These are phyloP conservation scores for Gossypium arboreum DNA, from an alignment of 345 rosid genomes.

Conservation along the genomic window DNA sequence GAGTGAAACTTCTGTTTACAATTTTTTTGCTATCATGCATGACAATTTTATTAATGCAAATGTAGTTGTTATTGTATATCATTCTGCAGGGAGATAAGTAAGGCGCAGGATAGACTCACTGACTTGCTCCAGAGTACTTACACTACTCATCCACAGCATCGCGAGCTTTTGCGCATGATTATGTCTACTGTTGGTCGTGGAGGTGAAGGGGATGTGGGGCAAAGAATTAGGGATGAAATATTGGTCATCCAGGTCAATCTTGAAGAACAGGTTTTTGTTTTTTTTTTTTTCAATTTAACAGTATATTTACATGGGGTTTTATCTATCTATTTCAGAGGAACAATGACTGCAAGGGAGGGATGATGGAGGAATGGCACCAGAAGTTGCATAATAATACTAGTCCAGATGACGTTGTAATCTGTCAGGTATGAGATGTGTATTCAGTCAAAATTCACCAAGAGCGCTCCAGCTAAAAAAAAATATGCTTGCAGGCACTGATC, in stretches of 20 bases:
- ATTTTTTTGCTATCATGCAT: neutral
- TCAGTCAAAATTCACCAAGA: conserved; percentile 6
- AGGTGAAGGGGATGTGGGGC: conserved; percentile 99
- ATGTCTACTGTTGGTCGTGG: conserved; percentile 96
- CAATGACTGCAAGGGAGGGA: conserved; percentile 92
- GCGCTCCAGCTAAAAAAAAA: conserved; percentile 7
- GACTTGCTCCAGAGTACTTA: conserved; percentile 65
- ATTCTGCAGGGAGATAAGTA: conserved; percentile 90
- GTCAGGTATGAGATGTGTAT: conserved; percentile 60
- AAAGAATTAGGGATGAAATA: conserved; percentile 96
- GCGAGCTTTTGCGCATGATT: conserved; percentile 81
- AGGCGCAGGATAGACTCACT: conserved; percentile 95
- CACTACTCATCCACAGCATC: conserved; percentile 50
- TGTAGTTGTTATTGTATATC: neutral
- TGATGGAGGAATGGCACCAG: conserved; percentile 99
- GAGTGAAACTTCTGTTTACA: neutral
- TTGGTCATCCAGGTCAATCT: conserved; percentile 83
- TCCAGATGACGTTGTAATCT: conserved; percentile 95
- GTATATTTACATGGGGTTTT: conserved; percentile 5
- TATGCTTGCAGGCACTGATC: conserved; percentile 71
- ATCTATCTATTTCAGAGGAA: conserved; percentile 56
- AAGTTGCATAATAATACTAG: conserved; percentile 98
- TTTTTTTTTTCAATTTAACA: conserved; percentile 17
- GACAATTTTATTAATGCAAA: conserved; percentile 1
- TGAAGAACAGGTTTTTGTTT: conserved; percentile 12